These are phyloP conservation scores for Epichloe coenophiala DNA, from an alignment of 2,329 filamentous ascomycete species.

Conservation along the genomic window DNA sequence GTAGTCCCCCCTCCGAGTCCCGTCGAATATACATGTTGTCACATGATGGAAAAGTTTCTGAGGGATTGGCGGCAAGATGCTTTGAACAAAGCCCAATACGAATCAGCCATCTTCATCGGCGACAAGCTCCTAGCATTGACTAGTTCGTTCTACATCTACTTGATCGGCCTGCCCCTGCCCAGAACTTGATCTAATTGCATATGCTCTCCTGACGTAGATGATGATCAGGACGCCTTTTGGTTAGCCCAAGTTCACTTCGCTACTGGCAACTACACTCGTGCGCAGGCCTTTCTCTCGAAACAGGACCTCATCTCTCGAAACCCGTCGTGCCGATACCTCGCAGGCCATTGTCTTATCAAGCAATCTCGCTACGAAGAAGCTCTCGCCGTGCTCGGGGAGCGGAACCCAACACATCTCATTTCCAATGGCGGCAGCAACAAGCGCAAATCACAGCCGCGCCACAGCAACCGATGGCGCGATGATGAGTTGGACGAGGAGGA, in stretches of 20 bases:
- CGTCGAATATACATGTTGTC: neutral
- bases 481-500: constrained; percentile 46
- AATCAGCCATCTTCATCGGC: constrained; percentile 90
- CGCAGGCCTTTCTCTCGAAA: constrained; percentile 71
- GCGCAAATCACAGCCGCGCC: constrained; percentile 23
- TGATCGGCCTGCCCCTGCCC: neutral
- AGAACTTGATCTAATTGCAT: neutral
- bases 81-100: constrained; percentile 89
- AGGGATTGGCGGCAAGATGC: constrained; percentile 92
- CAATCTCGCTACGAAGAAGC: constrained; percentile 85
- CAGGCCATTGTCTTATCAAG: constrained; percentile 87
- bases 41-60: constrained; percentile 79
- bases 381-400: constrained; percentile 72
- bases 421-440: constrained; percentile 33
- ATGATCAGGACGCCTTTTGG: constrained; percentile 86
- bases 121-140: constrained; percentile 94
- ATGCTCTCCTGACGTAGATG: constrained; percentile 40
- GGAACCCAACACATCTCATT: constrained; percentile 84
- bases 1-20: neutral
- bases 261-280: constrained; percentile 86
- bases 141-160: constrained; percentile 41
- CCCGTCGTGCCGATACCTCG: constrained; percentile 80
- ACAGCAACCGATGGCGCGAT: constrained; percentile 18
- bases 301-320: constrained; percentile 72
- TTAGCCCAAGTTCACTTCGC: constrained; percentile 97